Evolutionary conservation across 345 rosid species (phyloP).

Genomic region (Eucalyptus melliodora): DNA sequence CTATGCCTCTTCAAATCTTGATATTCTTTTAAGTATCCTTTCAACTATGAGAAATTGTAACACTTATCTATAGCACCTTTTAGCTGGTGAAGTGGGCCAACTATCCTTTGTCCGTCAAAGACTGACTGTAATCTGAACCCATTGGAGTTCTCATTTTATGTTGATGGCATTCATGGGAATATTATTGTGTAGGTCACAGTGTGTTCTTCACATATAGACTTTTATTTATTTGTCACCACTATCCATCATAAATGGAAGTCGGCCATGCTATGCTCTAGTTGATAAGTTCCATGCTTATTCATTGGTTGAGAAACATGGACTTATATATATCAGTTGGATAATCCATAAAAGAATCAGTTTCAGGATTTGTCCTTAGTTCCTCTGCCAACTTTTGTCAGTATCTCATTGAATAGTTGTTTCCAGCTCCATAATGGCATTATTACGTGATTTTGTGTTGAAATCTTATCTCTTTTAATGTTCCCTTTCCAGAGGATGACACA

Average conservation of each 20-base stretch:
- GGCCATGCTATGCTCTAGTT: too few relatives aligned
- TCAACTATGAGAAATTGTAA: neutral
- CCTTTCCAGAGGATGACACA: conserved; percentile 89
- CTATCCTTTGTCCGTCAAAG: neutral
- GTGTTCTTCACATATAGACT: neutral
- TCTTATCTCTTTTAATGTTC: neutral
- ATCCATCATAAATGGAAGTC: too few relatives aligned
- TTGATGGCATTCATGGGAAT: neutral
- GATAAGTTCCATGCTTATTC: too few relatives aligned
- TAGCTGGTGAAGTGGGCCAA: neutral
- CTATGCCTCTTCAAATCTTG: neutral
- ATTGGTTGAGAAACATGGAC: too few relatives aligned
- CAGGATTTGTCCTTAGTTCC: neutral
- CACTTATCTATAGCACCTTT: neutral
- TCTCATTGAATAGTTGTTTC: neutral
- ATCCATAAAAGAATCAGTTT: neutral
- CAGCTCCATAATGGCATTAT: neutral
- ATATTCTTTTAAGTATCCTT: neutral
- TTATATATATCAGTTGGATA: neutral
- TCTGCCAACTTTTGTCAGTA: neutral
- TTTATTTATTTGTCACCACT: too few relatives aligned
- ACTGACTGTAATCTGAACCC: neutral
- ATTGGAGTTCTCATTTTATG: neutral
- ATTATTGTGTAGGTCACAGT: neutral
- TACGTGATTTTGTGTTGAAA: neutral